Base-by-base conservation (phyloP, 495 filamentous ascomycete species). In the Chaetomium tenue region DNA sequence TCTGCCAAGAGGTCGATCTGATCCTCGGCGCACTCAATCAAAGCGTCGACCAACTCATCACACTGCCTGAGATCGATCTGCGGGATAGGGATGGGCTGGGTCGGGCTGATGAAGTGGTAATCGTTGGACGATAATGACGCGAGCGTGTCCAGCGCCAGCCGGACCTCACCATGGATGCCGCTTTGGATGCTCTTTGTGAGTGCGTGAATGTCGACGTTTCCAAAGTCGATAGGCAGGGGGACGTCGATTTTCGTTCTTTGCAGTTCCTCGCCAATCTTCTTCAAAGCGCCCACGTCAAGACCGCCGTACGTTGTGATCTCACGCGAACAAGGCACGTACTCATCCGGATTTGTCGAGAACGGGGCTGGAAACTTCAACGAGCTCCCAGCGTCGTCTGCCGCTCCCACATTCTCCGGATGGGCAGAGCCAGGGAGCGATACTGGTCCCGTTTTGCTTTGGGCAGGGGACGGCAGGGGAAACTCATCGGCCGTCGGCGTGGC, bases 181-280 rank as follows among this genome's bases (percentile, higher is more conserved):
- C 89, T 96, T 65, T 95, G 91, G n/a, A 98, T 80, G 70, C 91
- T 90, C 82, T 91, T 90, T 2, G 87, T 96, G 47, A 98, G 81
- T n/a, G 93, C 91, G 67, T 91, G 89, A 30, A 97, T 88, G 70
- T 98, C 93, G 60, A 98, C 87, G 18, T 89, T 79, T 13, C 94
- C 94, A 33, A 97, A 79, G 67, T 98, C 93, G 5, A 80, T 76
- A n/a, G 90, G 82, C 0, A 78, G 74, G 3, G 94, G 94, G 48
- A 93, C 81, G 65, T 86, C 87, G 1, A 91, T 91, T 69, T 86
- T 89, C 66, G 83, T 76, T 64, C 78, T 81, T 28, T 80, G 75
- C 23, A 95, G 76, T 30, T 90, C 86, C 50, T 81, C 78, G 22
- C 89, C 87, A 64, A 90, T 71, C 59, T 83, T 83, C 51, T 77